These are phyloP conservation scores for Nicotiana tabacum DNA, from an alignment of 257 asterid species.

Conservation along the genomic window DNA sequence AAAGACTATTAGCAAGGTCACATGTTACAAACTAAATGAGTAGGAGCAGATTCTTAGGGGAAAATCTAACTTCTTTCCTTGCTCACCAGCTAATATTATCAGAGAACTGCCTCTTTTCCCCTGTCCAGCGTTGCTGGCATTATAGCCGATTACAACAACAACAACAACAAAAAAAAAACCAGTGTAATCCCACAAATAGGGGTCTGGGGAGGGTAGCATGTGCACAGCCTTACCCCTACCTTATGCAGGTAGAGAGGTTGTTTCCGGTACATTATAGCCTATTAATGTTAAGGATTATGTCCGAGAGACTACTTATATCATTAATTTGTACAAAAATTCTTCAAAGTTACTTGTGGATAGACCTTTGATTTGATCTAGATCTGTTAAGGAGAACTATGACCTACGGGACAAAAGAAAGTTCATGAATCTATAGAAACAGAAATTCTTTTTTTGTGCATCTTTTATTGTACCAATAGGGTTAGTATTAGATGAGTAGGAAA, in stretches of 20 bases:
- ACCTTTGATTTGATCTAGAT: not conserved
- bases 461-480: not conserved
- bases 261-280: not conserved
- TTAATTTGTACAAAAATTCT: not conserved
- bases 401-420: not conserved
- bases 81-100: not conserved
- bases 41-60: not conserved
- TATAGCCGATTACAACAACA: not conserved
- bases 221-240: too few relatives aligned
- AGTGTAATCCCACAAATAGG: too few relatives aligned
- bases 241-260: too few relatives aligned
- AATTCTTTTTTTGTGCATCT: not conserved
- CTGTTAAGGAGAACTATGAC: not conserved
- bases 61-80: not conserved
- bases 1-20: not conserved
- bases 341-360: not conserved
- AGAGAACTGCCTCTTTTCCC: not conserved
- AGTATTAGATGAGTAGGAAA: slow-evolving; percentile 4
- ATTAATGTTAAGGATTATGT: not conserved
- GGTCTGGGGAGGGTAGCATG: too few relatives aligned
- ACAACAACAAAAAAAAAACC: too few relatives aligned
- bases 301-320: not conserved
- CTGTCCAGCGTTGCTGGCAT: not conserved
- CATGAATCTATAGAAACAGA: not conserved
- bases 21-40: not conserved